phyloP scores from a whole-genome alignment of 768 basidiomycete species.

The Myochromella boudieri region DNA sequence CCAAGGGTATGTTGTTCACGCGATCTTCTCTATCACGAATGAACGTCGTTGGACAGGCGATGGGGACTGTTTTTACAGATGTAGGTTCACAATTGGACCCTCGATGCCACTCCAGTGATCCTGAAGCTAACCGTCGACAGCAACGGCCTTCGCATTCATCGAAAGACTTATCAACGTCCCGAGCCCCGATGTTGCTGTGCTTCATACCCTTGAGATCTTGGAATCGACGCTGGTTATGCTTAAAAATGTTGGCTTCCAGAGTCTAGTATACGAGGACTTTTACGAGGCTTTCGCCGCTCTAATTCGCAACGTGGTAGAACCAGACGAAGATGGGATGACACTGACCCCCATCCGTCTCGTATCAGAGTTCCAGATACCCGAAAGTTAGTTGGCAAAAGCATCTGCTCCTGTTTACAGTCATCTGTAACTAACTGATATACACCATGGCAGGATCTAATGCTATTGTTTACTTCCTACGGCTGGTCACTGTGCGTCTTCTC shows the following conservation, averaged over 20 bases:
- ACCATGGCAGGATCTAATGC: conserved; percentile 56
- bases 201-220: conserved; percentile 50
- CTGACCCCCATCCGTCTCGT: conserved; percentile 42
- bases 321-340: conserved; percentile 29
- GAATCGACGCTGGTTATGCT: conserved; percentile 50
- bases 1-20: conserved; percentile 53
- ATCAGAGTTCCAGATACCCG: conserved; percentile 51
- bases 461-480: conserved; percentile 77
- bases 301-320: conserved; percentile 41
- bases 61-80: conserved; percentile 92
- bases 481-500: conserved; percentile 55
- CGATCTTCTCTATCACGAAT: not conserved
- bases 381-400: too few relatives aligned
- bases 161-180: conserved; percentile 58
- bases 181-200: conserved; percentile 47
- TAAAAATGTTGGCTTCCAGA: conserved; percentile 59
- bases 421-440: not conserved
- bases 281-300: conserved; percentile 61
- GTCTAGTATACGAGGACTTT: conserved; percentile 72
- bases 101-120: not conserved
- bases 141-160: conserved; percentile 80
- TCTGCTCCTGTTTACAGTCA: not conserved
- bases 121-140: conserved; percentile 34
- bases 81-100: conserved; percentile 36
- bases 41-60: conserved; percentile 50